These are phyloP conservation scores for Mucor mucedo DNA, from an alignment of 371 early-diverging fungal species.

Conservation along the genomic window DNA sequence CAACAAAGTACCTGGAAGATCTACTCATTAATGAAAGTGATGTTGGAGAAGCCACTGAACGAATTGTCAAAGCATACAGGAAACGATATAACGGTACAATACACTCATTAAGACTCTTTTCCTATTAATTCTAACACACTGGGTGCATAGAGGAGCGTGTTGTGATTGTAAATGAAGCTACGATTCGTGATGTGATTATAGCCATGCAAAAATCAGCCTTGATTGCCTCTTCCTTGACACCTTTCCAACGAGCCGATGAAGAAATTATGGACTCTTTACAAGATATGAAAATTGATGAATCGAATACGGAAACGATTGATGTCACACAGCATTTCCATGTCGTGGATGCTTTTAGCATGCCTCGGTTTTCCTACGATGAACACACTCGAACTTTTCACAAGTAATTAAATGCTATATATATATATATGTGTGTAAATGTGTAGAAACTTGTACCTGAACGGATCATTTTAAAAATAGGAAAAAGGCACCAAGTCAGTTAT, in stretches of 20 bases:
- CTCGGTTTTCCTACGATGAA: constrained; percentile 69
- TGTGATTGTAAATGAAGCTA: constrained; percentile 43
- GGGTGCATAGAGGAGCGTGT: constrained; percentile 16
- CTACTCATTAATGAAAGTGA: constrained; percentile 47
- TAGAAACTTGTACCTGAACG: too few relatives aligned
- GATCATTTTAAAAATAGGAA: constrained; percentile 19
- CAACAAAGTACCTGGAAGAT: constrained; percentile 61
- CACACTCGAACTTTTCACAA: constrained; percentile 67
- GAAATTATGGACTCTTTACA: constrained; percentile 36
- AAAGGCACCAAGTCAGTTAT: constrained; percentile 29
- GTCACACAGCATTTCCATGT: constrained; percentile 71
- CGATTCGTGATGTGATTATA: constrained; percentile 31
- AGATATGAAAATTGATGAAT: constrained; percentile 38
- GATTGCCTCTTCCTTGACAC: constrained; percentile 29
- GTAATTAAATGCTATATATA: constrained; percentile 20
- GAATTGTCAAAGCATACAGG: constrained; percentile 69
- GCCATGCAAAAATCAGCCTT: constrained; percentile 33
- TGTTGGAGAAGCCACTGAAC: constrained; percentile 58
- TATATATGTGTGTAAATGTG: too few relatives aligned
- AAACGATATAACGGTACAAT: constrained; percentile 39
- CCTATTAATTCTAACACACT: too few relatives aligned
- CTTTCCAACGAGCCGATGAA: constrained; percentile 30
- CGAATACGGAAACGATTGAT: constrained; percentile 48
- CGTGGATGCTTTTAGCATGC: constrained; percentile 76
- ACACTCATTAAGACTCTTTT: not conserved